A percentile compares a stretch with the other conserved stretches of the same genome.
Conservation (phyloP, 2,329 filamentous ascomycete genomes). For the Atkinsonella texensis region DNA sequence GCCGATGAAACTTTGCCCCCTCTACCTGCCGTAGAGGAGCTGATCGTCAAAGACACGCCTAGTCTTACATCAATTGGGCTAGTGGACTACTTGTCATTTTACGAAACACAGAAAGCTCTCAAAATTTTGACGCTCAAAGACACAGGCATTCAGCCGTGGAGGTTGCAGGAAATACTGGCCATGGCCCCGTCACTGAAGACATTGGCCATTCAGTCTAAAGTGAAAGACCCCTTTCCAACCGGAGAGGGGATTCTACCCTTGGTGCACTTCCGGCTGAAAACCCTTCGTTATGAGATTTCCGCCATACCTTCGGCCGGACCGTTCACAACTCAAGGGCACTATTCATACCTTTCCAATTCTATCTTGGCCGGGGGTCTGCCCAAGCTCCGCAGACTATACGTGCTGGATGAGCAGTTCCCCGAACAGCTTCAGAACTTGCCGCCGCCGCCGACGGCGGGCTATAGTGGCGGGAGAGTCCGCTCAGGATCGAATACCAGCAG, state of each 20-base stretch:
- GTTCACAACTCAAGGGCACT: slow-evolving; percentile 54
- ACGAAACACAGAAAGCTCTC: slow-evolving; percentile 47
- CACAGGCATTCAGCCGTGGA: slow-evolving; percentile 55
- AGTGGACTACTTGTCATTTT: slow-evolving; percentile 50
- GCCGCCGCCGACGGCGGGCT: slow-evolving; percentile 45
- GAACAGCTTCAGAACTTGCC: slow-evolving; percentile 64
- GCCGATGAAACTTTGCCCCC: slow-evolving; percentile 52
- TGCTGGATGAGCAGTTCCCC: slow-evolving; percentile 73
- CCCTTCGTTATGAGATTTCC: slow-evolving; percentile 74
- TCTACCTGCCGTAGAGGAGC: slow-evolving; percentile 62
- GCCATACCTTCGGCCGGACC: slow-evolving; percentile 43
- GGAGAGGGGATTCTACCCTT: slow-evolving; percentile 44
- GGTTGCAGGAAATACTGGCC: slow-evolving; percentile 48
- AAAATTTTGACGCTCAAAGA: slow-evolving; percentile 57
- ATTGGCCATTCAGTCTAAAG: slow-evolving; percentile 40
- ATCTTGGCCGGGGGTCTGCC: slow-evolving; percentile 67
- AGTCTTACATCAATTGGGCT: slow-evolving; percentile 63
- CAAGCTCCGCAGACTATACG: slow-evolving; percentile 64
- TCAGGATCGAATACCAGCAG: slow-evolving; percentile 19
- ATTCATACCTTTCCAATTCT: slow-evolving; percentile 75
- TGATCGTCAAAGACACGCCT: slow-evolving; percentile 61
- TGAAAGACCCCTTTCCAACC: slow-evolving; percentile 37
- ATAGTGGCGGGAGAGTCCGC: slow-evolving; percentile 17
- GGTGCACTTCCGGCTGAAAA: slow-evolving; percentile 54
- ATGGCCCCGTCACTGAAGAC: slow-evolving; percentile 45